Evolutionary conservation across 495 filamentous ascomycete species (phyloP), one percentile per base, ranked within the genome.

Genomic region (Pyronema domesticum): DNA sequence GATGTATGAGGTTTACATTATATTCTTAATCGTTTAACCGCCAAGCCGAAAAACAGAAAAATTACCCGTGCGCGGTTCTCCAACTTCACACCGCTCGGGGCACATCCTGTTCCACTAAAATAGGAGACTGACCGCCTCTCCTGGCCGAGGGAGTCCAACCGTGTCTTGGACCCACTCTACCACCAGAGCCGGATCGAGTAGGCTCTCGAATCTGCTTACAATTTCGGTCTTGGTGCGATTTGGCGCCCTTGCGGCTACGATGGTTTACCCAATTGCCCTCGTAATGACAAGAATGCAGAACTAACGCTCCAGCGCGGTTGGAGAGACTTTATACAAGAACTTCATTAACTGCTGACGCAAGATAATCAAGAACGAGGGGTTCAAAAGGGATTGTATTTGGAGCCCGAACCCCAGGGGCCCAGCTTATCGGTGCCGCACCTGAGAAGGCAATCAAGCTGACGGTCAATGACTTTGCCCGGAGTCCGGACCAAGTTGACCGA

Each of bases 221-320:
- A 89, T 68, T 98, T 98, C 61, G 77, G 73, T 0, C 76, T 98
- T 2, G 91, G 91, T 37, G 85, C 83, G 68, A 60, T 91, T 57
- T 10, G 91, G 91, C 67, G 91, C 91, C 17, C 96, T 96, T 62
- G 91, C 93, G 63, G 91, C 91, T n/a, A 95, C 96, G 68, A 93
- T 96, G 81, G 91, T 98, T 39, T 98, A 98, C 68, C 91, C 91
- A 19, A 96, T 98, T 67, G 91, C 96, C 70, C 72, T 98, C 45
- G 91, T 98, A 58, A 98, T 96, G 77, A 98, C 91, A 7, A 80
- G 91, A 37, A 87, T 98, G 88, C 91, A 98, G 68, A 98, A 96
- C 70, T 93, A 98, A 70, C 78, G 91, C 51, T 79, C 77, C 34
- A 76, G 73, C 14, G 76, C 81, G 23, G 85, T 88, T 3, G 91